phyloP scores from a whole-genome alignment of 1,139 yeast genomes.

The Yamadazyma membranifaciens region DNA sequence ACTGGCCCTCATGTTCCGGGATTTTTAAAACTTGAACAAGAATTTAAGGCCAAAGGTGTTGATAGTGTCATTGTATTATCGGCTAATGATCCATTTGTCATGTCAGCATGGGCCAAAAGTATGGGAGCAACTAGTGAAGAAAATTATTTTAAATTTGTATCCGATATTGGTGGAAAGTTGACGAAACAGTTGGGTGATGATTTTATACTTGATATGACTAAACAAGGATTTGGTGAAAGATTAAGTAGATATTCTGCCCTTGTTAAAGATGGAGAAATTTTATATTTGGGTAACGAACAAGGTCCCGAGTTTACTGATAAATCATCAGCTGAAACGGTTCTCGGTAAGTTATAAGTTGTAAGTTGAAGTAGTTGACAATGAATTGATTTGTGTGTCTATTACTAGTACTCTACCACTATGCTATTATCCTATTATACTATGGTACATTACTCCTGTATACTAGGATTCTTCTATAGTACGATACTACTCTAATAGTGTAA shows the following conservation, averaged over 20 bases:
- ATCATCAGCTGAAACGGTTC: conserved; percentile 59
- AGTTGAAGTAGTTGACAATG: too few relatives aligned
- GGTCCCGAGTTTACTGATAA: conserved; percentile 54
- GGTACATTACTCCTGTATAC: too few relatives aligned
- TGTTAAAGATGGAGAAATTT: conserved; percentile 59
- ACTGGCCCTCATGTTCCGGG: conserved; percentile 81
- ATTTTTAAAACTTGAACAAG: conserved; percentile 49
- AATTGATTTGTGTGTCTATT: too few relatives aligned
- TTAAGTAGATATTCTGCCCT: conserved; percentile 72
- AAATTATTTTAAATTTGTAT: conserved; percentile 60
- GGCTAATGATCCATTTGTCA: conserved; percentile 82
- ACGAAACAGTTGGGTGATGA: conserved; percentile 47
- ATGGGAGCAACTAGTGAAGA: conserved; percentile 51
- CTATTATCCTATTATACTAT: too few relatives aligned
- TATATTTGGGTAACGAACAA: conserved; percentile 66
- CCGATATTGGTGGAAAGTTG: conserved; percentile 67
- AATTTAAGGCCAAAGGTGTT: conserved; percentile 65
- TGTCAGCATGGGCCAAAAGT: conserved; percentile 79
- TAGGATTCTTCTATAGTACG: too few relatives aligned
- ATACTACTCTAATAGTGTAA: too few relatives aligned
- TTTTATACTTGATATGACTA: conserved; percentile 40
- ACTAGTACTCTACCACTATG: too few relatives aligned
- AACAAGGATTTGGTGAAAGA: conserved; percentile 62
- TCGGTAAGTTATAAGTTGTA: conserved; percentile 20
- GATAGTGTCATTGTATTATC: conserved; percentile 70